A percentile compares a stretch with the other conserved stretches of the same genome.
Conservation (phyloP, 116 monocot genomes). For the Dioscorea cayenensis region DNA sequence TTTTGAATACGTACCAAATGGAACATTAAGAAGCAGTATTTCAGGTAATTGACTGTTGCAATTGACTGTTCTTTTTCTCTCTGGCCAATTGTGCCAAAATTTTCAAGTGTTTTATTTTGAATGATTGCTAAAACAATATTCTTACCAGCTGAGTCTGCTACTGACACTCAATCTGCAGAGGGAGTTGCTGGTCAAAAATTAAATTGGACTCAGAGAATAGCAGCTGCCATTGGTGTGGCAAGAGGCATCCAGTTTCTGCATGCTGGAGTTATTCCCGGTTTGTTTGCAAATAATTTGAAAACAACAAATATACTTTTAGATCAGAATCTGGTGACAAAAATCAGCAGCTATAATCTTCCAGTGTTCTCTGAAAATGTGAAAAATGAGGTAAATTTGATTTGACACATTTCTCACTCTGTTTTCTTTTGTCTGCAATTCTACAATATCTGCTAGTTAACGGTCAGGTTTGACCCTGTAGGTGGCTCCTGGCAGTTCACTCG, state of each 20-base stretch:
- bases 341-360: slow-evolving; percentile 83
- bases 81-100: neutral
- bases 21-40: slow-evolving; percentile 65
- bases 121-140: neutral
- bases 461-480: slow-evolving; percentile 31
- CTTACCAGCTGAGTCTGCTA: neutral
- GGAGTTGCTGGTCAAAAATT: slow-evolving; percentile 50
- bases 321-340: slow-evolving; percentile 81
- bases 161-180: slow-evolving; percentile 10
- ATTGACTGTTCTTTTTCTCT: neutral
- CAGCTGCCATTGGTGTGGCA: slow-evolving; percentile 76
- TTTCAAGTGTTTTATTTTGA: neutral
- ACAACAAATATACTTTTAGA: slow-evolving; percentile 70
- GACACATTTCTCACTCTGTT: neutral
- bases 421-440: neutral
- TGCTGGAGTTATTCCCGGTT: slow-evolving; percentile 82
- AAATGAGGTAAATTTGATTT: slow-evolving; percentile 32
- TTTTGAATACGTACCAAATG: slow-evolving; percentile 71
- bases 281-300: slow-evolving; percentile 70
- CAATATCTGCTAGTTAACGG: neutral
- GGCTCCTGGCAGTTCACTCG: slow-evolving; percentile 23
- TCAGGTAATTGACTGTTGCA: slow-evolving; percentile 48
- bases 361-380: slow-evolving; percentile 44
- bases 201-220: slow-evolving; percentile 76
- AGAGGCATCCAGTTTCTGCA: slow-evolving; percentile 87